Evolutionary conservation across 2,329 filamentous ascomycete species (phyloP), one percentile per base, ranked within the genome.

Genomic region (Fusarium phyllophilum): DNA sequence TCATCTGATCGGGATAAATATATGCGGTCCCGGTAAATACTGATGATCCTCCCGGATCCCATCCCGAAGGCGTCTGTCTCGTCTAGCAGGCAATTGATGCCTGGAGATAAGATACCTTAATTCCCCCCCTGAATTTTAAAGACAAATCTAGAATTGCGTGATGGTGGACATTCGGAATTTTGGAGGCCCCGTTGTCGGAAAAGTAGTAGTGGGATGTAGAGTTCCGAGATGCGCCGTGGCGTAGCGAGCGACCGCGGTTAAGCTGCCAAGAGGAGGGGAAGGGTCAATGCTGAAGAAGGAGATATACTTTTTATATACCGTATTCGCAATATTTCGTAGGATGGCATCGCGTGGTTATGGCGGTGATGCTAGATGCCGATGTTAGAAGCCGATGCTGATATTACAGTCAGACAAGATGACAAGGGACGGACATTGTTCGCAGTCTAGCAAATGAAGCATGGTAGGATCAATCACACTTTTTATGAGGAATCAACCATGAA

Each of bases 1-100:
- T 74, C 71, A 72, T 74, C 57, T 73, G 71, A 74, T 74, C 67
- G 71, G 71, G 64, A 71, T 46, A 54, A 42, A 33, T 44, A 60
- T 24, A 48, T 41, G 45, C 26, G 29, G 24, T 49, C 42, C 71
- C 71, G 66, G 48, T 31, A 65, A 26, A 66, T 55, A 22, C 22
- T 54, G 44, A 44, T 41, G 44, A 45, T 49, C 22, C 62, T 57
- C 66, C 54, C 66, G 71, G 71, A 34, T 68, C n/a, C 5, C 33
- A 33, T 68, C 45, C 70, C 71, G 71, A 68, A 52, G 54, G 66
- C 45, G 63, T 38, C 31, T 38, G 63, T 42, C 24, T 38, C 34
- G 31, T 17, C 31, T 44, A 20, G 38, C 49, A 39, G 24, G 55
- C 55, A 62, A 62, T 68, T n/a, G 17, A 44, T 29, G 26, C 34